These are phyloP conservation scores for Magnaporthales sp. DNA, from an alignment of 2,329 filamentous ascomycete genomes.

Conservation along the genomic window DNA sequence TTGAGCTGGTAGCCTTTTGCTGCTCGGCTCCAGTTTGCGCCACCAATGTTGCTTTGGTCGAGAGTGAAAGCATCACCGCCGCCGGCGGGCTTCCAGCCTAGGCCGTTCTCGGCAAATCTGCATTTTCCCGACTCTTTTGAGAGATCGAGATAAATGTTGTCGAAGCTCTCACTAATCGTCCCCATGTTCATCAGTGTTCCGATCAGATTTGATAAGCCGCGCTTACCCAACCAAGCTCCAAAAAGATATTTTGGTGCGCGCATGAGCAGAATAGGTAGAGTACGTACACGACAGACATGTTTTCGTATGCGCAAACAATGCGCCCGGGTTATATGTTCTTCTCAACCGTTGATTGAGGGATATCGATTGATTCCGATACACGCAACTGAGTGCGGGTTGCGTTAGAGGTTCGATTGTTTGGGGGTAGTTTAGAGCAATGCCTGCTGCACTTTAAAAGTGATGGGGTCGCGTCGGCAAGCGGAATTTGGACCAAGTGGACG, in stretches of 20 bases:
- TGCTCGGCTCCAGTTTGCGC: conserved; percentile 90
- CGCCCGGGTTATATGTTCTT: neutral
- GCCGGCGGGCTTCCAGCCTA: conserved; percentile 87
- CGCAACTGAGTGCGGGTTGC: neutral
- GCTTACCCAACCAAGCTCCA: neutral
- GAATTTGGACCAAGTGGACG: neutral
- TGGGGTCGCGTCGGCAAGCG: neutral
- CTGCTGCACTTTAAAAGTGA: neutral
- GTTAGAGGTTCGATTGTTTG: neutral
- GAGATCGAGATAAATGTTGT: conserved; percentile 92
- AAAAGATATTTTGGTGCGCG: neutral
- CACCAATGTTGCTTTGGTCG: conserved; percentile 74
- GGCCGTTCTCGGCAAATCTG: conserved; percentile 85
- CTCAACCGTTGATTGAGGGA: neutral
- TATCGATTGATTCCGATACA: neutral
- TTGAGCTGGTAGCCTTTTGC: conserved; percentile 91
- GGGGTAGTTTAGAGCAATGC: neutral
- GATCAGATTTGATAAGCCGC: neutral
- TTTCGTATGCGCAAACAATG: neutral
- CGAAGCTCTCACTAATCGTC: conserved; percentile 70
- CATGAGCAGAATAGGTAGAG: neutral
- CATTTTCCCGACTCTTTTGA: conserved; percentile 90
- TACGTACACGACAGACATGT: neutral
- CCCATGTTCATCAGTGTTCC: neutral
- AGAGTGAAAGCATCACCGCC: conserved; percentile 92